Evolutionary conservation across 192 early-diverging fungal genomes (phyloP), one percentile per base, ranked within the genome.

Genomic region (Coemansia sp.): DNA sequence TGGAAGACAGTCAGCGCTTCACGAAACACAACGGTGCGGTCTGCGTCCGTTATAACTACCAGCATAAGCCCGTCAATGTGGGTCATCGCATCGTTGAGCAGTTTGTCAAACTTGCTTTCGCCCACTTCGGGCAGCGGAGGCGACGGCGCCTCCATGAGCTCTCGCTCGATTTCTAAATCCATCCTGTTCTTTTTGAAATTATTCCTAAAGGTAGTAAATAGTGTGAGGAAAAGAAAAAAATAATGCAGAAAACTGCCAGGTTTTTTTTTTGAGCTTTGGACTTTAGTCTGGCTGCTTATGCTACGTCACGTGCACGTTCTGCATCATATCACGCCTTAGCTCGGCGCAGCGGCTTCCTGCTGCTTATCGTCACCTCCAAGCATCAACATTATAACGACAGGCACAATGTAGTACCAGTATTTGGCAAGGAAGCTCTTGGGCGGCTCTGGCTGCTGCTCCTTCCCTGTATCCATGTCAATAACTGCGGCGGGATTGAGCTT

Each of bases 391-490:
- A 86, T 49, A n/a, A 78, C 58, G 2, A 86, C 25, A 9, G 84
- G 84, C 6, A 86, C 62, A 29, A 84, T 65, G 63, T 82, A 80
- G 69, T 84, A 83, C 84, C 84, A 86, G 73, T 86, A 86, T 72
- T 86, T 86, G 54, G 69, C 75, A 19, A 86, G 49, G 67, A 86
- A 86, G 62, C 79, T 82, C 70, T 78, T 80, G 55, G 73, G 66
- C 29, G 69, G 70, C 65, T 80, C 82, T 2, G 74, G 73, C 60
- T 74, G 66, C 65, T 75, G 52, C 61, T 78, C 81, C 63, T 66
- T 65, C 4, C 78, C 78, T 2, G 78, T 81, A 5, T 58, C 45
- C 48, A 54, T 32, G 49, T 79, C 76, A 22, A 79, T 70, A 12
- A 23, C 41, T 0, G 67, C 62, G 3, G 72, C 67, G 19, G 49